Base-by-base conservation (phyloP, 495 filamentous ascomycete genomes). In the Astrocystis sublimbata region DNA sequence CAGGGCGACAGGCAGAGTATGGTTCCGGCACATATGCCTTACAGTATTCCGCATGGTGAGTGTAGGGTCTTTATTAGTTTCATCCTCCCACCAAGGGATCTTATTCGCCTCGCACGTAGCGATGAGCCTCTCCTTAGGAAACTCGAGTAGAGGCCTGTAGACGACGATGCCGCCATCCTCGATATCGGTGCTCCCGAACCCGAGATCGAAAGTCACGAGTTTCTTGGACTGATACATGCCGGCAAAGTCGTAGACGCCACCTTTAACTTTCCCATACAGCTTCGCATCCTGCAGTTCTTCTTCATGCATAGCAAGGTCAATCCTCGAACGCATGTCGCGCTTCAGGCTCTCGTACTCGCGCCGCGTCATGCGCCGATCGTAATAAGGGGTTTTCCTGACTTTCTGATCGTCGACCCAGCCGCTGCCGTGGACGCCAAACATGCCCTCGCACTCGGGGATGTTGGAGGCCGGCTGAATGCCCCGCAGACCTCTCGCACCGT, bases 361-460 rank as follows among this genome's bases (percentile, higher is more conserved):
- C 1, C 9, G 52, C 6, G 58, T 52, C 0, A 73, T 71, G 3
- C 19, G 55, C 21, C 62, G 23, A 36, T 69, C 73, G 43, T 74
- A 73, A 28, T 62, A 71, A n/a, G 76, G 76, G 31, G 36, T 26
- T 0, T 6, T 0, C 0, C n/a, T n/a, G n/a, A 38, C 17, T 15
- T 38, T 31, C 65, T 78, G 77, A 62, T 81, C 76, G 24, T 80
- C 76, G 13, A 78, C 24, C 8, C 72, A 77, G 9, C 89, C 90
- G 67, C 91, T 96, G 67, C 84, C 80, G 62, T 88, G 77, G 15
- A 89, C 82, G 10, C 88, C 87, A 71, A 89, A 85, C 0, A 94
- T 66, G 33, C 89, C 89, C 62, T 86, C 79, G 66, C 91, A 93
- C 72, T 97, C 92, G 6, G 94, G 94, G 31, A 98, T 92, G 24